Base-by-base conservation (phyloP, 768 basidiomycete species). In the Boletus rubroflammeus region DNA sequence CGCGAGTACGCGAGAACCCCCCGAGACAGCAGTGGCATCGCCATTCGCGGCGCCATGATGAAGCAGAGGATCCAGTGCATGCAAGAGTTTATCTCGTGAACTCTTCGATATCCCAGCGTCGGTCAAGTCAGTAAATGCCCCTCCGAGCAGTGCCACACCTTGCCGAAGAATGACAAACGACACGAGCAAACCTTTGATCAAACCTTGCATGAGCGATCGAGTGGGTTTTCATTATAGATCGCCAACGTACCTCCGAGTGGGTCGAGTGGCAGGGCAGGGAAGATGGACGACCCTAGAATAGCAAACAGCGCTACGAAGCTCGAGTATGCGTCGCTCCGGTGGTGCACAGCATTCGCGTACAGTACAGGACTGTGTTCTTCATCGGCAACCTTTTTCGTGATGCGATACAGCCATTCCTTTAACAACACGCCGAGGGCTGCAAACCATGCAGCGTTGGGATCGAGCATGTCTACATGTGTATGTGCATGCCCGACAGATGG, bases 361-460 rank as follows among this genome's bases (percentile, higher is more conserved):
- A 99, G 73, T 0, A 99, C 97, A 5, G 92, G 90, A 64, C 89
- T 92, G 62, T 85, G 85, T 71, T 98, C 94, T 62, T 92, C 83
- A 53, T 91, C 84, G 11, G 96, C 97, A 29, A 99, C 95, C 51
- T 80, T 82, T 66, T 88, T 89, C 44, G 94, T 98, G 43, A 86
- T 75, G 40, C 94, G 78, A 72, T 96, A 98, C 13, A 99, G 70
- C 86, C 88, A 98, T 71, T 99, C 97, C 67, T 99, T 99, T 56
- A 80, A 71, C 4, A 92, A 47, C 3, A 98, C 83, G 58, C 90
- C 85, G 21, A 84, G 63, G 1, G 84, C 83, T 8, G 97, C 97
- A 63, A 98, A 95, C 94, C 95, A 98, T 28, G 94, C 93, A 19
- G 97, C 97, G 66, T 98, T 94, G 39, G 92, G 89, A 67, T 97